These are phyloP conservation scores for Holtermanniella nyarrowii DNA, from an alignment of 768 basidiomycete genomes.

Conservation along the genomic window DNA sequence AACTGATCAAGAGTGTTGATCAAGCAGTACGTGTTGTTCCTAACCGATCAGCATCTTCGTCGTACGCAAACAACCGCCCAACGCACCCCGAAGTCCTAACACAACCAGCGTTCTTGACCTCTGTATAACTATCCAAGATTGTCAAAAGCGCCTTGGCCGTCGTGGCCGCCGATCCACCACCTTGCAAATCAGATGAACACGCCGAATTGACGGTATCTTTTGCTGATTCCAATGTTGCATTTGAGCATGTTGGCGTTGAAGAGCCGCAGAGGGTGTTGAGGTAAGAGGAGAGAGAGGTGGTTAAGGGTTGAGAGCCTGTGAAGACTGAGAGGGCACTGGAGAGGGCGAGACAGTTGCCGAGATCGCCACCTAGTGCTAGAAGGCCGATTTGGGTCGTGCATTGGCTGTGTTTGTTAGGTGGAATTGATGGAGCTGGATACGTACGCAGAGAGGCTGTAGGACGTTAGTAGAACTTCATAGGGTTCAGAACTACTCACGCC, in stretches of 20 bases:
- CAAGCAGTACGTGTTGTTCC: constrained; percentile 37
- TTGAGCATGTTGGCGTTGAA: constrained; percentile 25
- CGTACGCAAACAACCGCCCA: background rate
- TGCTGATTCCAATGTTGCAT: constrained; percentile 25
- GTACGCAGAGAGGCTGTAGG: background rate
- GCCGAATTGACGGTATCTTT: constrained; percentile 15
- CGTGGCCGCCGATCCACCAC: constrained; percentile 17
- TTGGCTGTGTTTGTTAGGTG: background rate
- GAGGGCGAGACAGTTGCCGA: constrained; percentile 29
- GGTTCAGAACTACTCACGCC: background rate
- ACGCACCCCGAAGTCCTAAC: constrained; percentile 34
- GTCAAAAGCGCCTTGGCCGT: constrained; percentile 21
- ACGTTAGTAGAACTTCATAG: background rate
- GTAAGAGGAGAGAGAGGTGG: constrained; percentile 30
- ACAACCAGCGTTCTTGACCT: constrained; percentile 33
- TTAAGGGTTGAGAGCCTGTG: constrained; percentile 12
- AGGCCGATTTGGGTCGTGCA: constrained; percentile 22
- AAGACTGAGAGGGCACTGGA: constrained; percentile 22
- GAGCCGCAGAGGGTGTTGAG: constrained; percentile 27
- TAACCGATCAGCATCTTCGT: constrained; percentile 3
- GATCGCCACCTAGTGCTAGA: constrained; percentile 20
- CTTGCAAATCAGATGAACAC: constrained; percentile 26
- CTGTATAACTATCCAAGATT: constrained; percentile 23
- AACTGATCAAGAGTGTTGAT: constrained; percentile 27
- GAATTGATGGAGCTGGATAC: background rate